Percentiles rank a stretch among this genome's conserved stretches.
phyloP scores from a whole-genome alignment of 2,329 filamentous ascomycete genomes.

The Colletotrichum sp. region DNA sequence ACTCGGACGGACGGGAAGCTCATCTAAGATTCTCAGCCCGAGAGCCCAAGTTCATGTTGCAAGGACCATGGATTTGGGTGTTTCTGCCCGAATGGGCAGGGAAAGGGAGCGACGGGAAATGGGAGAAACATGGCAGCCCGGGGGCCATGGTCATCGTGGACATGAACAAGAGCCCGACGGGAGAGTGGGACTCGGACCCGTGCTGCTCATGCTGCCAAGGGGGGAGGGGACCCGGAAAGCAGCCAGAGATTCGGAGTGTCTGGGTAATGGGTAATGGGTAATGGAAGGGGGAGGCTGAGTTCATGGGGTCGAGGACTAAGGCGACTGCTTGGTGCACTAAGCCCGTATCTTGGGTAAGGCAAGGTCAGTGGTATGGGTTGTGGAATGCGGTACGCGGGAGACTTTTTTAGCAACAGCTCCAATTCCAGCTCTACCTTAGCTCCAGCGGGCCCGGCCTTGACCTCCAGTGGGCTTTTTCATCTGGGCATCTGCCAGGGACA shows the following conservation, averaged over 20 bases:
- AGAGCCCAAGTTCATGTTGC: neutral
- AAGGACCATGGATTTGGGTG: neutral
- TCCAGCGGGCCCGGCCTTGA: neutral
- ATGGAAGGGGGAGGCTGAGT: constrained; percentile 18
- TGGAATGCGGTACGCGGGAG: neutral
- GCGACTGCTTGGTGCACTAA: neutral
- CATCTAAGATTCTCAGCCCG: neutral
- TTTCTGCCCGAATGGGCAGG: neutral
- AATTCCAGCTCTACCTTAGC: neutral
- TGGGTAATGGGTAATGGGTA: neutral
- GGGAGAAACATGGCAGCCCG: neutral
- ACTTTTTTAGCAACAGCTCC: constrained; percentile 20
- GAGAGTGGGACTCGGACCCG: neutral
- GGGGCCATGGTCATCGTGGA: neutral
- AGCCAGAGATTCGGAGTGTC: neutral
- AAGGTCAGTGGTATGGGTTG: neutral
- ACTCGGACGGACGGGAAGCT: neutral
- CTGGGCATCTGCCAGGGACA: neutral
- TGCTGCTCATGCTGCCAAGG: neutral
- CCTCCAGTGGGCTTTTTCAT: constrained; percentile 2
- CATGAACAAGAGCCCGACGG: neutral
- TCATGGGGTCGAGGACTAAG: neutral
- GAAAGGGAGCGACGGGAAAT: neutral
- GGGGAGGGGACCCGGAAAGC: neutral
- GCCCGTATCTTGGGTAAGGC: neutral